Conservation (phyloP, 1,139 yeast species). For the Nakaseomyces nivariensis region DNA sequence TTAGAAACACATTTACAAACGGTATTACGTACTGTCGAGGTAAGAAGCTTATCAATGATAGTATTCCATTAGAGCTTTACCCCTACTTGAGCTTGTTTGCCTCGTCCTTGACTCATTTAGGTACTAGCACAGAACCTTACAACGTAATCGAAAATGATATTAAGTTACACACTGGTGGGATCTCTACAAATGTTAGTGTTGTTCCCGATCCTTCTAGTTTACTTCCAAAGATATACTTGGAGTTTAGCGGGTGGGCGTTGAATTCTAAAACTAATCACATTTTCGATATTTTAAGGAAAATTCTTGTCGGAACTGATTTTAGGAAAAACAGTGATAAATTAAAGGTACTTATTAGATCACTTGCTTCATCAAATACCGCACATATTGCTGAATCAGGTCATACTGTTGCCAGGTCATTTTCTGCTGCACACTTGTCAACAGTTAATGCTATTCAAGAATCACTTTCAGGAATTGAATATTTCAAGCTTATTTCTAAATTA, state of each 20-base stretch:
- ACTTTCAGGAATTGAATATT: conserved; percentile 65
- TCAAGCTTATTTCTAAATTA: conserved; percentile 57
- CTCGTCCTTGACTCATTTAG: conserved; percentile 74
- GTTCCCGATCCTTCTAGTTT: conserved; percentile 42
- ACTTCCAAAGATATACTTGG: conserved; percentile 38
- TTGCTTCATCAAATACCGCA: conserved; percentile 72
- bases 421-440: conserved; percentile 55
- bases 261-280: conserved; percentile 53
- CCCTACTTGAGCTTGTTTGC: conserved; percentile 70
- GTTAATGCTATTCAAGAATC: conserved; percentile 53
- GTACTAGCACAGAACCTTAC: conserved; percentile 61
- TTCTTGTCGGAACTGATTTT: conserved; percentile 63
- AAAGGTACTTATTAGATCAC: conserved; percentile 57
- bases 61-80: conserved; percentile 51
- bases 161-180: conserved; percentile 76
- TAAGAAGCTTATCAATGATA: conserved; percentile 39
- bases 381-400: conserved; percentile 84
- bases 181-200: conserved; percentile 49
- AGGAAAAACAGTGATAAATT: conserved; percentile 58
- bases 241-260: conserved; percentile 62
- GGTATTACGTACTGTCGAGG: conserved; percentile 67
- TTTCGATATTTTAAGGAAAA: conserved; percentile 56
- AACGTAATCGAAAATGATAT: conserved; percentile 80
- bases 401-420: conserved; percentile 61
- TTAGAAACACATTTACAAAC: conserved; percentile 56